Conservation (phyloP, 441 rosid species). For the Mallotus japonicus region DNA sequence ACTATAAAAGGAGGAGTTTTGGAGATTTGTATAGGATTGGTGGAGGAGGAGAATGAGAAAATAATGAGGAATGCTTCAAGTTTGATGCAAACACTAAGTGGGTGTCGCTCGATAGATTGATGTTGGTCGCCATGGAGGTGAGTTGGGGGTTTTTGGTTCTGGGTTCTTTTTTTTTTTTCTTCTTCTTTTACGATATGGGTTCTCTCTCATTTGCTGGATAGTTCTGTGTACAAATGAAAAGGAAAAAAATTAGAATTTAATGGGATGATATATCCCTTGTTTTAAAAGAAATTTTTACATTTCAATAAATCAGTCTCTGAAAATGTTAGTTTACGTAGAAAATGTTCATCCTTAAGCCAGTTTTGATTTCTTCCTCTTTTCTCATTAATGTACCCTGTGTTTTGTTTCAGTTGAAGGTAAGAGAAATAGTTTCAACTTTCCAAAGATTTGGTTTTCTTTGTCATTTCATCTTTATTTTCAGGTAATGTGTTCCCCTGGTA, state of each 20-base stretch:
- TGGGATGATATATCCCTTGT: conserved; percentile 23
- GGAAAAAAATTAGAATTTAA: conserved; percentile 46
- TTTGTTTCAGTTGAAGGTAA: neutral
- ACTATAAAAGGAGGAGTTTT: conserved; percentile 54
- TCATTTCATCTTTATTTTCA: too few relatives aligned
- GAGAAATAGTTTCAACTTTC: neutral
- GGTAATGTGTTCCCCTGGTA: too few relatives aligned
- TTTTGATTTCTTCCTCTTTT: neutral
- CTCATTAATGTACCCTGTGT: neutral
- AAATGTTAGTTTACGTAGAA: conserved; percentile 15
- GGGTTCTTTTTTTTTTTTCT: neutral
- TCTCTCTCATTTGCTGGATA: conserved; percentile 36
- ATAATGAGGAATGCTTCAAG: conserved; percentile 61
- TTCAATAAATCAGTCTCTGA: conserved; percentile 1
- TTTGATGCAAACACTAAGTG: conserved; percentile 56
- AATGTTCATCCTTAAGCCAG: conserved; percentile 12
- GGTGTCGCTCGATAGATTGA: conserved; percentile 37
- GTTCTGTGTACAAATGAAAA: conserved; percentile 53
- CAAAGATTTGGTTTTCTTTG: neutral
- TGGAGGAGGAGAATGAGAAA: conserved; percentile 80
- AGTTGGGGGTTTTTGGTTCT: conserved; percentile 28
- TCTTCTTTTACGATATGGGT: conserved; percentile 7
- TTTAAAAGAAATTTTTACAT: conserved; percentile 46
- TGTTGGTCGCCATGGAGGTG: conserved; percentile 34
- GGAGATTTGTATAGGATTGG: conserved; percentile 58